A percentile compares a stretch with the other conserved stretches of the same genome.
These are phyloP conservation scores for Elsinoe necatrix DNA, from an alignment of 2,329 filamentous ascomycete genomes.

Conservation along the genomic window DNA sequence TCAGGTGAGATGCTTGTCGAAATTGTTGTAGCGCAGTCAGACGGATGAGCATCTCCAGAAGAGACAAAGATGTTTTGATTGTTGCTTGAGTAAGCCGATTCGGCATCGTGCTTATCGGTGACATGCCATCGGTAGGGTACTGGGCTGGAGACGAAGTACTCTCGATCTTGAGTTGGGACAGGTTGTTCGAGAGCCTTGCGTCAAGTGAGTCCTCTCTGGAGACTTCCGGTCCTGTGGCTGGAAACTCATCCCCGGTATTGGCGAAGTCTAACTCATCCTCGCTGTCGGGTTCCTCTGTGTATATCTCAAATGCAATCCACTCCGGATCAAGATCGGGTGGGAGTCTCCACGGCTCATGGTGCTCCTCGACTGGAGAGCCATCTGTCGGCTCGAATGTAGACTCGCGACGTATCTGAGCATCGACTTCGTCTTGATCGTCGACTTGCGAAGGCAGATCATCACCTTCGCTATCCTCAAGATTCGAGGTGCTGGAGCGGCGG, in stretches of 20 bases:
- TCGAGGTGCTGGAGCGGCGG: slow-evolving; percentile 28
- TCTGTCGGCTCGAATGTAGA: slow-evolving; percentile 22
- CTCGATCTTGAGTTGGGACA: slow-evolving; percentile 42
- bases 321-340: slow-evolving; percentile 74
- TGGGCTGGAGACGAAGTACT: slow-evolving; percentile 19
- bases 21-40: slow-evolving; percentile 84
- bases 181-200: slow-evolving; percentile 32
- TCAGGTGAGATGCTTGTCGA: slow-evolving; percentile 79
- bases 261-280: slow-evolving; percentile 40
- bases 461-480: slow-evolving; percentile 27
- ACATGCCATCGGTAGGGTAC: slow-evolving; percentile 24
- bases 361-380: slow-evolving; percentile 22
- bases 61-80: slow-evolving; percentile 62
- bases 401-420: slow-evolving; percentile 39
- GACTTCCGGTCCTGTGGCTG: slow-evolving; percentile 18
- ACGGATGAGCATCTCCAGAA: slow-evolving; percentile 81
- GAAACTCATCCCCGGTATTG: slow-evolving; percentile 6
- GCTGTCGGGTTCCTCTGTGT: slow-evolving; percentile 53
- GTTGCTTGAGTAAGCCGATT: background rate
- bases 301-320: slow-evolving; percentile 88
- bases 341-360: slow-evolving; percentile 45
- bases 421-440: slow-evolving; percentile 38
- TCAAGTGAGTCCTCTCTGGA: slow-evolving; percentile 31
- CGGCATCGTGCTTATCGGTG: background rate
- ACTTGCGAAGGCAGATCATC: slow-evolving; percentile 21